These are phyloP conservation scores for Spergularia azorica DNA, from an alignment of 179 eudicot genomes.

Conservation along the genomic window DNA sequence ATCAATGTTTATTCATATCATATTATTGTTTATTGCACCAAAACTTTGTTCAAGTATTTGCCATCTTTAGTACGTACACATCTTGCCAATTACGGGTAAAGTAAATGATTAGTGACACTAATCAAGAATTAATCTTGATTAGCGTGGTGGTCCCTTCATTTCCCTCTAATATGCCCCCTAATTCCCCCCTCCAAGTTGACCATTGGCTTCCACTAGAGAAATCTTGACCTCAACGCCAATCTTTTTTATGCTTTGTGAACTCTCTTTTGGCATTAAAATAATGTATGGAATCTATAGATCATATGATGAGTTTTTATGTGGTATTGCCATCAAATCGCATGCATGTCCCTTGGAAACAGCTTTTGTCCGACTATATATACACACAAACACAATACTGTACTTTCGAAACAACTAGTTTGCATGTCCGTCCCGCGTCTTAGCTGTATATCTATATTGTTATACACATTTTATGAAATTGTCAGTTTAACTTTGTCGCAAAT, in stretches of 20 bases:
- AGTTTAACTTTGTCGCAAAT: no score
- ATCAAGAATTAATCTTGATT: not conserved
- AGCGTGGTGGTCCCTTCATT: not conserved
- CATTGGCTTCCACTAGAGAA: not conserved
- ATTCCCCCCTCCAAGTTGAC: not conserved
- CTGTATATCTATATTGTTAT: no score
- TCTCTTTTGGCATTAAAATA: not conserved
- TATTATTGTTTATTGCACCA: no score
- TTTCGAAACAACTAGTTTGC: not conserved
- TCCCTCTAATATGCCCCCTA: not conserved
- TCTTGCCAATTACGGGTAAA: not conserved
- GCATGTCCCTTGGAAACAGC: not conserved
- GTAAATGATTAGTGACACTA: not conserved
- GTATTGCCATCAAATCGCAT: not conserved
- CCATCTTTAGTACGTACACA: not conserved
- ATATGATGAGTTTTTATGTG: slow-evolving; percentile 1
- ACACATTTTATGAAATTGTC: no score
- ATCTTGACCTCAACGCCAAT: not conserved
- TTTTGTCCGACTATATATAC: not conserved
- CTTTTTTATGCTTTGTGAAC: not conserved
- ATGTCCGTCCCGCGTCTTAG: no score
- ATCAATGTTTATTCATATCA: no score
- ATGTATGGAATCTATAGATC: not conserved
- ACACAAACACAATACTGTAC: not conserved
- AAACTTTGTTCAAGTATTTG: not conserved